phyloP scores from a whole-genome alignment of 352 stramenopile species.

The Peronospora destructor region DNA sequence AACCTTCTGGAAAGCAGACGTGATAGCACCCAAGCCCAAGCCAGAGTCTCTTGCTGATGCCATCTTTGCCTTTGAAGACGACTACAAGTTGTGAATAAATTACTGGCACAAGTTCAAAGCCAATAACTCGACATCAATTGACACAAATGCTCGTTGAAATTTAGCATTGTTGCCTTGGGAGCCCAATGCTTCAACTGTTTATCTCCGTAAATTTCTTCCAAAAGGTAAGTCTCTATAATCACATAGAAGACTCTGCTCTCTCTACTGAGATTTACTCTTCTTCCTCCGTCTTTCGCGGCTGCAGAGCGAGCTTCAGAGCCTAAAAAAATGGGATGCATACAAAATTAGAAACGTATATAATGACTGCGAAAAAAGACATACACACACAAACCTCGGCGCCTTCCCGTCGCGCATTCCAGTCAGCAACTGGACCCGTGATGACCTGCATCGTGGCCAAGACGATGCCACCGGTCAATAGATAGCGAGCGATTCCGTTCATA shows the following conservation, averaged over 20 bases:
- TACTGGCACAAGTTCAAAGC: neutral
- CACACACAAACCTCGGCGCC: conserved; percentile 37
- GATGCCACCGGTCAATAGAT: conserved; percentile 60
- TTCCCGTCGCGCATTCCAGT: conserved; percentile 75
- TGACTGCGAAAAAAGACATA: neutral
- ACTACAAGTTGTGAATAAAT: conserved; percentile 8
- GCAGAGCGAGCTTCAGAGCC: conserved; percentile 58
- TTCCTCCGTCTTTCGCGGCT: conserved; percentile 40
- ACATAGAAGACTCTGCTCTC: neutral
- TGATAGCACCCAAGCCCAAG: conserved; percentile 48
- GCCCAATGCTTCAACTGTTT: neutral
- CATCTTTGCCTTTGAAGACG: conserved; percentile 42
- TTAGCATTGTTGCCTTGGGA: too few species aligned
- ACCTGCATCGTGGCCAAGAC: conserved; percentile 64
- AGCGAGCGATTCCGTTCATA: conserved; percentile 75
- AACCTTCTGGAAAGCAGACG: conserved; percentile 43
- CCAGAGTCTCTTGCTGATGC: conserved; percentile 43
- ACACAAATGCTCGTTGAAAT: too few species aligned
- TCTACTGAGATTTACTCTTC: conserved; percentile 36
- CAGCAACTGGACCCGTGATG: conserved; percentile 51
- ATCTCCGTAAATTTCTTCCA: neutral
- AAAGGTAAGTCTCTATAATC: conserved; percentile 1
- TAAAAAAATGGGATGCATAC: conserved; percentile 10
- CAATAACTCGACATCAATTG: neutral
- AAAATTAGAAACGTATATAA: neutral